Conservation (phyloP, 2,329 filamentous ascomycete species). For the Cladosporium phlei region DNA sequence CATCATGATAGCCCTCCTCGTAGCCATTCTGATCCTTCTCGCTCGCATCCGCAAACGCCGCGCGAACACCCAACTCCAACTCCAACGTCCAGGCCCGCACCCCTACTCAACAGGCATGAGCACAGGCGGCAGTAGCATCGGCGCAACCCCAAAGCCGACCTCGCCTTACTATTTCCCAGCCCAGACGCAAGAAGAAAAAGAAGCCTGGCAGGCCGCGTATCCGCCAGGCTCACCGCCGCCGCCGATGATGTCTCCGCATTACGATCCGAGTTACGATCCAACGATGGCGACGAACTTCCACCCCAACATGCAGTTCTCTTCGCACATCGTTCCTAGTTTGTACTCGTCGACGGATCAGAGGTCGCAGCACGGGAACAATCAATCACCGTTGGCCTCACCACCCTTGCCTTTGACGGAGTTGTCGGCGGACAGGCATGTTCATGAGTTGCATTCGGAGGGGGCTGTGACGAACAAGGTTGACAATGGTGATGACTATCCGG, state of each 20-base stretch:
- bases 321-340: conserved; percentile 8
- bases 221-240: conserved; percentile 2
- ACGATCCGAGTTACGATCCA: conserved; percentile 3
- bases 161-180: conserved; percentile 16
- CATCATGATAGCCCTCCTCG: conserved; percentile 18
- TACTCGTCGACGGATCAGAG: conserved; percentile 3
- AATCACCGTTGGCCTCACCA: not conserved
- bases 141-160: conserved; percentile 15
- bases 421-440: conserved; percentile 4
- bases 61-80: conserved; percentile 1
- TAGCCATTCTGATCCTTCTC: conserved; percentile 16
- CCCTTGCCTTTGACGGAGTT: conserved; percentile 16
- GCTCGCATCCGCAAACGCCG: conserved; percentile 16
- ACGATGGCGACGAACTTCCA: too few species aligned
- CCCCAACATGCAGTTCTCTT: too few species aligned
- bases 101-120: conserved; percentile 7
- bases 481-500: too few species aligned
- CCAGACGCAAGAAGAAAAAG: not conserved
- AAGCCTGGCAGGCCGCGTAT: not conserved
- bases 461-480: too few species aligned
- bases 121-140: conserved; percentile 5
- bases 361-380: too few species aligned
- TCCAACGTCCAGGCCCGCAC: too few species aligned
- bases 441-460: conserved; percentile 14
- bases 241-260: conserved; percentile 13